A percentile compares a stretch with the other conserved stretches of the same genome.
phyloP scores from a whole-genome alignment of 495 filamentous ascomycete species.

The Penicillium egyptiacum region DNA sequence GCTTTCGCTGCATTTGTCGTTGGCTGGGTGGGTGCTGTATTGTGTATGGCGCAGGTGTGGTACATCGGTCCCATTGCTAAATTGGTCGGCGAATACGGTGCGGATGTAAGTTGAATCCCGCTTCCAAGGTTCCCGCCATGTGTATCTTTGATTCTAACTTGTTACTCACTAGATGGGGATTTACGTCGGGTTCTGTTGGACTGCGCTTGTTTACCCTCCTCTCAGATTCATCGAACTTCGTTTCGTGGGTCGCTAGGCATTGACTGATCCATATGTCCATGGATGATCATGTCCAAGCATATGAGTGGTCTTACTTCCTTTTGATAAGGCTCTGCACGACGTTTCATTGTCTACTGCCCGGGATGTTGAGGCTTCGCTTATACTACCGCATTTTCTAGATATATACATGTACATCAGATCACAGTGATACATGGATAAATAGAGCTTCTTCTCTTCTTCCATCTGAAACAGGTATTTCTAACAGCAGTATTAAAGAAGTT shows the following conservation, averaged over 20 bases:
- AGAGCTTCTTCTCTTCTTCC: neutral
- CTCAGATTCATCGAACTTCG: conserved; percentile 50
- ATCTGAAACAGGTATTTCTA: neutral
- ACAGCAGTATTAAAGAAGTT: neutral
- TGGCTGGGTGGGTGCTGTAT: conserved; percentile 66
- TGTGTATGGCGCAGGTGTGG: conserved; percentile 73
- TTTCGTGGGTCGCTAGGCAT: conserved; percentile 42
- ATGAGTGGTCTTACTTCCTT: neutral
- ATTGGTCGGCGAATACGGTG: conserved; percentile 57
- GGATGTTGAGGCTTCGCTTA: neutral
- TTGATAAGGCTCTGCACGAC: neutral
- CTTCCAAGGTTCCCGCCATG: neutral
- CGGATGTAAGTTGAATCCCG: conserved; percentile 46
- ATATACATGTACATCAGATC: neutral
- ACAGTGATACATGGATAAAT: conserved; percentile 2
- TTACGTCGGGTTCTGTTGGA: conserved; percentile 52
- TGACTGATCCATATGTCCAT: neutral
- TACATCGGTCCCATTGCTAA: conserved; percentile 64
- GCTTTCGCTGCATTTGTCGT: conserved; percentile 62
- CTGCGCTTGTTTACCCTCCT: conserved; percentile 50
- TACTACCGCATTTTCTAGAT: neutral
- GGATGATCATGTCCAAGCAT: neutral
- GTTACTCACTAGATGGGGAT: conserved; percentile 44
- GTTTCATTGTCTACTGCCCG: neutral
- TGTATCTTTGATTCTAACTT: conserved; percentile 9